Conservation (phyloP, 768 basidiomycete species). For the Cyclocybe cylindracea region DNA sequence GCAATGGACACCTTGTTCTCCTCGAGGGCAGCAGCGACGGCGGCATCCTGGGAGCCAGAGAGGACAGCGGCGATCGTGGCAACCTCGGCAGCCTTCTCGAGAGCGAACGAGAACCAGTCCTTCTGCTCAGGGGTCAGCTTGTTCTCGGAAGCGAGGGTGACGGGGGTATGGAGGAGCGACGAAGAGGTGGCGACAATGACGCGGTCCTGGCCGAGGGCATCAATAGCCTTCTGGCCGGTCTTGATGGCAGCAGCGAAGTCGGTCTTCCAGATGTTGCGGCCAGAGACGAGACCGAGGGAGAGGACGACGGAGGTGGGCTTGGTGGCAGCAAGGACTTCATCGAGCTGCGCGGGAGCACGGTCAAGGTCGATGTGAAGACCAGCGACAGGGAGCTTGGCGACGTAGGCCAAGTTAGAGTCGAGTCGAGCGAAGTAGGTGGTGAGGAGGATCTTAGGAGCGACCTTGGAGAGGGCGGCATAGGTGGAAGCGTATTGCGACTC, state of each 20-base stretch:
- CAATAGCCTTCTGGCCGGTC: constrained; percentile 81
- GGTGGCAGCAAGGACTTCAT: constrained; percentile 76
- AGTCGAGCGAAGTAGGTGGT: constrained; percentile 98
- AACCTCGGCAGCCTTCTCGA: constrained; percentile 94
- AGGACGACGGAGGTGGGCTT: constrained; percentile 81
- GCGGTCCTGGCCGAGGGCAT: constrained; percentile 79
- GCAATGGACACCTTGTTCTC: constrained; percentile 89
- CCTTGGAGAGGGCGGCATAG: constrained; percentile 78
- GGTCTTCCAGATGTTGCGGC: constrained; percentile 99
- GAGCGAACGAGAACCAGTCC: constrained; percentile 98
- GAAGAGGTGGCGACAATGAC: constrained; percentile 96
- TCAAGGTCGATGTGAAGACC: constrained; percentile 97
- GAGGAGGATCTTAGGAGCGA: constrained; percentile 89
- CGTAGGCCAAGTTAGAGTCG: constrained; percentile 84
- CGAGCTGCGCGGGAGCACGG: constrained; percentile 90
- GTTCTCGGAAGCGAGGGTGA: constrained; percentile 90
- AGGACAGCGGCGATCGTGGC: constrained; percentile 82
- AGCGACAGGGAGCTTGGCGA: constrained; percentile 89
- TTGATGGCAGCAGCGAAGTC: constrained; percentile 86
- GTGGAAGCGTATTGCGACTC: constrained; percentile 79
- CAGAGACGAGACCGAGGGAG: constrained; percentile 95
- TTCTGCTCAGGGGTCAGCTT: constrained; percentile 87
- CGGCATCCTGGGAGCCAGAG: constrained; percentile 80
- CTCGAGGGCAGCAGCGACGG: constrained; percentile 74
- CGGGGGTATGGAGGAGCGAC: constrained; percentile 97